Percentiles rank a stretch among this genome's conserved stretches.
These are phyloP conservation scores for Apiotrichum brassicae DNA, from an alignment of 1,284 basidiomycete genomes.

Conservation along the genomic window DNA sequence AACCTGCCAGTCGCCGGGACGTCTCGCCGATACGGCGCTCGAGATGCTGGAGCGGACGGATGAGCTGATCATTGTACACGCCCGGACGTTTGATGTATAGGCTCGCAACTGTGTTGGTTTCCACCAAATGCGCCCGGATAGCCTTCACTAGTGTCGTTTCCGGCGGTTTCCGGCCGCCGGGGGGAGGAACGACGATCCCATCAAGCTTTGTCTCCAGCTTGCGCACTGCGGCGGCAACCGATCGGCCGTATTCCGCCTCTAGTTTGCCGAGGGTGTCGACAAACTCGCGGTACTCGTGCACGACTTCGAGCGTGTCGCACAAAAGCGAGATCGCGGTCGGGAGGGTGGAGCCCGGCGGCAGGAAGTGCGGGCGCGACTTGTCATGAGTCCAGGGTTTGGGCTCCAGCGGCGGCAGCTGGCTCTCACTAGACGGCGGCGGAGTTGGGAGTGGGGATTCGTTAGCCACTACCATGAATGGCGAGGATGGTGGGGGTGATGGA, in stretches of 20 bases:
- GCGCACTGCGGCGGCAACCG: conserved; percentile 12
- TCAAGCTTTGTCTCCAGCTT: conserved; percentile 18
- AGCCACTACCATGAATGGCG: too few relatives aligned
- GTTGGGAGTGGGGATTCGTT: too few relatives aligned
- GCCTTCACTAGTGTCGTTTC: conserved; percentile 8
- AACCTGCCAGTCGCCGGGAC: conserved; percentile 7
- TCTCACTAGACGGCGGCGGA: too few relatives aligned
- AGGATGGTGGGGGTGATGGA: too few relatives aligned
- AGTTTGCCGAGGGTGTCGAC: conserved; percentile 17
- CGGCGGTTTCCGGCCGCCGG: conserved; percentile 12
- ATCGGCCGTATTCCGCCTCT: conserved; percentile 17
- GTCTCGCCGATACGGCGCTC: conserved; percentile 15
- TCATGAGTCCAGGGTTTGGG: conserved; percentile 15
- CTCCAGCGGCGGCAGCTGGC: not conserved
- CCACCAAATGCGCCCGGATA: conserved; percentile 12
- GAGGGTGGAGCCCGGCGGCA: conserved; percentile 6
- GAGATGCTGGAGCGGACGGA: conserved; percentile 12
- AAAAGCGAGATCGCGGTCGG: conserved; percentile 7
- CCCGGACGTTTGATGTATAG: conserved; percentile 15
- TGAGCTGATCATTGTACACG: conserved; percentile 13
- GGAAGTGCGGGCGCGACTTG: conserved; percentile 13
- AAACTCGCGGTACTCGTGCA: conserved; percentile 21
- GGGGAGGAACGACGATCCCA: not conserved
- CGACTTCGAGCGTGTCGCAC: conserved; percentile 16
- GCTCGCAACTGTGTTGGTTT: conserved; percentile 11